phyloP scores from a whole-genome alignment of 2,329 filamentous ascomycete genomes.

The Meredithiella fracta region DNA sequence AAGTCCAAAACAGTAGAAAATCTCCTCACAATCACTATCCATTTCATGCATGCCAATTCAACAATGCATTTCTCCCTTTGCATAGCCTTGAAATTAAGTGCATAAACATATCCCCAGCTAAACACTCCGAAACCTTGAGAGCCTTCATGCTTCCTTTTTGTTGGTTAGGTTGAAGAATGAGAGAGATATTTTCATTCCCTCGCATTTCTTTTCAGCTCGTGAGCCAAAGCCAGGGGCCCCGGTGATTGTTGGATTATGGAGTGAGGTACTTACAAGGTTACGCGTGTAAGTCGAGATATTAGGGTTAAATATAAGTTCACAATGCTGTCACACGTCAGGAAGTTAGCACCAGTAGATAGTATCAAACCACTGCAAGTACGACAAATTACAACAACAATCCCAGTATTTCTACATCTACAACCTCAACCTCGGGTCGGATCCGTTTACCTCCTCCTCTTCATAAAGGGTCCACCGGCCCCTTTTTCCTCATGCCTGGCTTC shows the following conservation, averaged over 20 bases:
- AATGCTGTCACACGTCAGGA: too few relatives aligned
- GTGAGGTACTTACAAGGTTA: too few relatives aligned
- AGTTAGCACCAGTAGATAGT: neutral
- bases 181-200: neutral
- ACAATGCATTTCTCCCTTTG: too few relatives aligned
- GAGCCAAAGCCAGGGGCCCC: neutral
- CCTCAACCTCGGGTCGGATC: conserved; percentile 2
- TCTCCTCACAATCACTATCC: too few relatives aligned
- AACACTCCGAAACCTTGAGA: neutral
- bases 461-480: conserved; percentile 28
- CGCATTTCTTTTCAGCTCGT: neutral
- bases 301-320: too few relatives aligned
- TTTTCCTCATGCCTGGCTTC: conserved; percentile 21
- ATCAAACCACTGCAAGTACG: neutral
- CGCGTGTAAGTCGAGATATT: too few relatives aligned
- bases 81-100: too few relatives aligned
- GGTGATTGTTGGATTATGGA: too few relatives aligned
- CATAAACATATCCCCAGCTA: too few relatives aligned
- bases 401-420: neutral
- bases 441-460: conserved; percentile 23
- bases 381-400: neutral
- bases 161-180: neutral
- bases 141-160: neutral
- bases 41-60: too few relatives aligned
- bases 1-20: too few relatives aligned